Evolutionary conservation across 805 yeast species (phyloP).

Genomic region (Vanderwaltozyma tropicalis): DNA sequence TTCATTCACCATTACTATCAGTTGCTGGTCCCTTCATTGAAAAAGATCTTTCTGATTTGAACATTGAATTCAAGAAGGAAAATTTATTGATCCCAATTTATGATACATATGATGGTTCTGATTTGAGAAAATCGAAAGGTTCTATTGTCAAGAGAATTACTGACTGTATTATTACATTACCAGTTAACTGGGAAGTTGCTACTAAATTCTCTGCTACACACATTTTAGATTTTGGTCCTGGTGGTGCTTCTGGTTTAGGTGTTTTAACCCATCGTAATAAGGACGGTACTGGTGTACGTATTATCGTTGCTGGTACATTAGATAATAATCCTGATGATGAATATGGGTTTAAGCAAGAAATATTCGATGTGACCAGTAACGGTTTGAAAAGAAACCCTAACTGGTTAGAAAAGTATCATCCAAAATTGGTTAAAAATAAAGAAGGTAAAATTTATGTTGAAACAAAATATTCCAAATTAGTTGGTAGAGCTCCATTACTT

Average conservation of each 20-base stretch:
- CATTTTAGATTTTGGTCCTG: conserved; percentile 95
- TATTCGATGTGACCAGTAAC: conserved; percentile 59
- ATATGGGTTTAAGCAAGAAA: conserved; percentile 90
- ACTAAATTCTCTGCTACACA: conserved; percentile 78
- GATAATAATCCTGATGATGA: conserved; percentile 69
- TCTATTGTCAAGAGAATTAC: conserved; percentile 61
- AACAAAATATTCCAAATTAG: conserved; percentile 83
- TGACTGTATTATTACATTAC: conserved; percentile 73
- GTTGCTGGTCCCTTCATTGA: conserved; percentile 60
- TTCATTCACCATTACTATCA: conserved; percentile 81
- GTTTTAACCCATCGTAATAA: conserved; percentile 92
- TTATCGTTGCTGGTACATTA: conserved; percentile 86
- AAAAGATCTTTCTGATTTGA: conserved; percentile 51
- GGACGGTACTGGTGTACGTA: conserved; percentile 96
- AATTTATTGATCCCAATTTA: conserved; percentile 75
- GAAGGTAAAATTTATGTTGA: conserved; percentile 74
- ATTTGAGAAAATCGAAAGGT: conserved; percentile 48
- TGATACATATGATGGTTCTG: conserved; percentile 80
- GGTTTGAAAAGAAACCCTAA: conserved; percentile 74
- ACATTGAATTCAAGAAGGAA: conserved; percentile 43
- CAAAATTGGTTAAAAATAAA: conserved; percentile 68
- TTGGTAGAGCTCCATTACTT: conserved; percentile 93
- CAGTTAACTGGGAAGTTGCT: conserved; percentile 92
- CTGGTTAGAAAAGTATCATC: conserved; percentile 85
- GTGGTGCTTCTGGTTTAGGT: conserved; percentile 96